These are phyloP conservation scores for Sphenostylis stenocarpa DNA, from an alignment of 306 rosid species.

Conservation along the genomic window DNA sequence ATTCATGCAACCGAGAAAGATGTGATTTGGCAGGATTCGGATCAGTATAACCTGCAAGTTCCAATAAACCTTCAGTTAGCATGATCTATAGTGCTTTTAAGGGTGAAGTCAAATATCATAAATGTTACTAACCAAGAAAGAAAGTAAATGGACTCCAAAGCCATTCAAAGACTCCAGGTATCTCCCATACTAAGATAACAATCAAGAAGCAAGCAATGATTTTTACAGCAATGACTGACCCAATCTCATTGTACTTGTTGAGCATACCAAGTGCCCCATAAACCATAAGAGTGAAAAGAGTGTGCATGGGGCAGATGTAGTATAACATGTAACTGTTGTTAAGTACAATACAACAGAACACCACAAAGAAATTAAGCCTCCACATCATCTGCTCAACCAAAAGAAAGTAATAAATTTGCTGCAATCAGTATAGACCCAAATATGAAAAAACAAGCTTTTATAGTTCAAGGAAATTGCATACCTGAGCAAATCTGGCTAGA, in stretches of 20 bases:
- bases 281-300: constrained; percentile 92
- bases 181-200: constrained; percentile 86
- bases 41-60: constrained; percentile 66
- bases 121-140: constrained; percentile 68
- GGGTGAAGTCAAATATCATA: constrained; percentile 14
- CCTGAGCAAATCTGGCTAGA: constrained; percentile 89
- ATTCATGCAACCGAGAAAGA: constrained; percentile 71
- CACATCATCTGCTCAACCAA: constrained; percentile 93
- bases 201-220: constrained; percentile 72
- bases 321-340: constrained; percentile 90
- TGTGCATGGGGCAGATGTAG: constrained; percentile 99
- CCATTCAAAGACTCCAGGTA: constrained; percentile 91
- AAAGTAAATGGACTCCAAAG: constrained; percentile 87
- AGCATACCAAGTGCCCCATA: constrained; percentile 81
- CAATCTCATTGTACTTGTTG: constrained; percentile 82
- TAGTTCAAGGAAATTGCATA: constrained; percentile 38
- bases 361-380: constrained; percentile 95
- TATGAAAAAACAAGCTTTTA: constrained; percentile 19
- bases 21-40: constrained; percentile 68
- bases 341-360: constrained; percentile 77
- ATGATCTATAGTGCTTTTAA: constrained; percentile 30
- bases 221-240: constrained; percentile 71
- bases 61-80: constrained; percentile 32
- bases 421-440: constrained; percentile 26
- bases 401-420: constrained; percentile 17